These are phyloP conservation scores for Serpula lacrymans DNA, from an alignment of 768 basidiomycete genomes.

Conservation along the genomic window DNA sequence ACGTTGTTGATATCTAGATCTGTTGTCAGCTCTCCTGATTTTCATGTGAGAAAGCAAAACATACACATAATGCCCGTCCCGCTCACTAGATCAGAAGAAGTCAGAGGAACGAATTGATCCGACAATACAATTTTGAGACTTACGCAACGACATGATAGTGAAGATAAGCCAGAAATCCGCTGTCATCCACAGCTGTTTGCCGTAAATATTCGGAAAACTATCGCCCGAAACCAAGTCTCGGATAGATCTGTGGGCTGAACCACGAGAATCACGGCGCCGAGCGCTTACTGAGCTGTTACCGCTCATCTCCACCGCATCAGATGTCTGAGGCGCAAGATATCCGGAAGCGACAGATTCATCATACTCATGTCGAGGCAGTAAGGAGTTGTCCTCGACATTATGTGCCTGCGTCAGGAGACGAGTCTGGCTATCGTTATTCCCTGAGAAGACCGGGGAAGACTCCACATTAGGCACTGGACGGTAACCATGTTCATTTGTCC, in stretches of 20 bases:
- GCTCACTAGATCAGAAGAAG: constrained; percentile 41
- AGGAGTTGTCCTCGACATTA: constrained; percentile 18
- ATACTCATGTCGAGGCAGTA: constrained; percentile 17
- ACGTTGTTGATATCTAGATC: constrained; percentile 77
- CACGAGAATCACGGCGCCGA: constrained; percentile 1
- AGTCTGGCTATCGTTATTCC: constrained; percentile 23
- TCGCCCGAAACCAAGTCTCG: too few relatives aligned
- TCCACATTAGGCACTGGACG: constrained; percentile 15
- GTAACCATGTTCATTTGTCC: constrained; percentile 16
- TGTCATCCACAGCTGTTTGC: constrained; percentile 46
- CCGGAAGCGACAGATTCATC: constrained; percentile 9
- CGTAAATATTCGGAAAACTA: constrained; percentile 47
- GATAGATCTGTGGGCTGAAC: neutral
- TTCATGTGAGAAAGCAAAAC: too few relatives aligned
- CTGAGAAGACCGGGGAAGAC: constrained; percentile 18
- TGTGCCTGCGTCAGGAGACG: constrained; percentile 16
- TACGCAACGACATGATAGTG: constrained; percentile 52
- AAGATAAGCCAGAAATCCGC: constrained; percentile 67
- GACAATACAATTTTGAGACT: too few relatives aligned
- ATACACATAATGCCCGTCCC: constrained; percentile 77
- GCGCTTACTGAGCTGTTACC: constrained; percentile 12
- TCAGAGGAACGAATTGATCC: neutral
- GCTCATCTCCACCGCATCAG: constrained; percentile 21
- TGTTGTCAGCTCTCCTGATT: neutral
- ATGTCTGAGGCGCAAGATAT: constrained; percentile 17